Conservation (phyloP, 2,329 filamentous ascomycete species). For the Aciculosporium take region DNA sequence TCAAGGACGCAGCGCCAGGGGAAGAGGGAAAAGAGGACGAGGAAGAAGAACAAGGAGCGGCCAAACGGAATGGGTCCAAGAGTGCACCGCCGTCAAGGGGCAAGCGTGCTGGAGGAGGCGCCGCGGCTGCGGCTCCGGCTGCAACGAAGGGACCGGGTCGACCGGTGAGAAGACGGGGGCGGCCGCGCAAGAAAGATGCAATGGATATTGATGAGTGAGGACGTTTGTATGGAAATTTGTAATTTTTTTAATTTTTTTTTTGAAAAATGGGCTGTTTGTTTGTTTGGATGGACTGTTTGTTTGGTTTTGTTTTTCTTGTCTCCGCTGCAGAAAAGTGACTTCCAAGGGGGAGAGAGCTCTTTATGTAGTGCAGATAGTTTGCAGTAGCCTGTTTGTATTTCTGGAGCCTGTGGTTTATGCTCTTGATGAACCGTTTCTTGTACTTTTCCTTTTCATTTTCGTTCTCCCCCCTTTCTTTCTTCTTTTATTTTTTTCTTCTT, state of each 20-base stretch:
- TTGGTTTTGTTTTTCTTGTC: background rate
- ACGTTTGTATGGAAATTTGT: slow-evolving; percentile 4
- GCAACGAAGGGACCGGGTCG: slow-evolving; percentile 15
- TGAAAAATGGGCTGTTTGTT: too few species aligned
- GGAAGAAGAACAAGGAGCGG: slow-evolving; percentile 9
- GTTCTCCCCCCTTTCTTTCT: too few species aligned
- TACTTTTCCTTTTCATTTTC: too few species aligned
- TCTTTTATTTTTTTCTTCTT: too few species aligned
- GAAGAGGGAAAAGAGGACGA: slow-evolving; percentile 3
- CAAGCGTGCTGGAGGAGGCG: slow-evolving; percentile 9
- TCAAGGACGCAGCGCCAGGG: slow-evolving; percentile 2
- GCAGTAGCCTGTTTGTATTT: too few species aligned
- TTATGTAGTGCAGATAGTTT: too few species aligned
- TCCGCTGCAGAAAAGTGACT: too few species aligned
- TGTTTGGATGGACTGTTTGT: too few species aligned
- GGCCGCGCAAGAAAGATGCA: slow-evolving; percentile 14
- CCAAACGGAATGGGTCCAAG: slow-evolving; percentile 15
- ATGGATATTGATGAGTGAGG: slow-evolving; percentile 23
- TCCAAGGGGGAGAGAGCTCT: too few species aligned
- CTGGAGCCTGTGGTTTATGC: too few species aligned
- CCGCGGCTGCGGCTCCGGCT: too few species aligned
- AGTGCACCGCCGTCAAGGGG: slow-evolving; percentile 10
- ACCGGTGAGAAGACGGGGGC: slow-evolving; percentile 13
- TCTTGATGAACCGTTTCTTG: too few species aligned
- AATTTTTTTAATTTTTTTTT: background rate